Percentiles rank a stretch among this genome's conserved stretches.
Evolutionary conservation across 352 stramenopile species (phyloP).

Genomic region (Pythium plurisporium): DNA sequence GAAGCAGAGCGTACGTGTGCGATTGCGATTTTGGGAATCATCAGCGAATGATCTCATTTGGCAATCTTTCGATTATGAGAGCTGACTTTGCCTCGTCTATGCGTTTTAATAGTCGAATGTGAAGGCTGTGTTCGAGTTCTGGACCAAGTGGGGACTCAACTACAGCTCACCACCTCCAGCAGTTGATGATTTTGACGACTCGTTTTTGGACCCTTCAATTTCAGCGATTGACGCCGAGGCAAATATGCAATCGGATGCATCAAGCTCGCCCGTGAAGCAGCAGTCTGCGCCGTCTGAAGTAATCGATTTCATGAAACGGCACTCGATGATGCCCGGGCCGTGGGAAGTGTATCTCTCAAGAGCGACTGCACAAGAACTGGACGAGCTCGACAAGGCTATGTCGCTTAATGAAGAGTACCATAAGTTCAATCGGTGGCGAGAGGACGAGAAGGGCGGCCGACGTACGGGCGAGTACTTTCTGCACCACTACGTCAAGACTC

Average conservation of each 20-base stretch:
- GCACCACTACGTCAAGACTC: constrained; percentile 77
- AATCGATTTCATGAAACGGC: constrained; percentile 74
- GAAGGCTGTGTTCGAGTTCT: constrained; percentile 74
- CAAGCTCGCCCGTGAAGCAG: constrained; percentile 69
- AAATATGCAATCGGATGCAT: constrained; percentile 49
- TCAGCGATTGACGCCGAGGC: constrained; percentile 63
- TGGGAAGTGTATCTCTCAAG: constrained; percentile 80
- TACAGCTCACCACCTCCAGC: constrained; percentile 41
- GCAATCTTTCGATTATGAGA: neutral
- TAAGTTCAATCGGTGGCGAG: constrained; percentile 71
- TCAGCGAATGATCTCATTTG: neutral
- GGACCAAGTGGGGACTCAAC: constrained; percentile 78
- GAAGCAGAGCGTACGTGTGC: constrained; percentile 56
- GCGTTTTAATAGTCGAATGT: constrained; percentile 52
- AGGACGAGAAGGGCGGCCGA: constrained; percentile 62
- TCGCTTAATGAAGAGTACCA: constrained; percentile 75
- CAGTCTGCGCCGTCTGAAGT: constrained; percentile 55
- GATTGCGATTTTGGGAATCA: neutral
- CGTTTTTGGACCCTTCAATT: constrained; percentile 39
- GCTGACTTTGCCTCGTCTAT: constrained; percentile 1
- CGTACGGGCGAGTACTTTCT: constrained; percentile 75
- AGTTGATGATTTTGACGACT: constrained; percentile 22
- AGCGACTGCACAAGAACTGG: constrained; percentile 57
- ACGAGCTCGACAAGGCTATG: constrained; percentile 62
- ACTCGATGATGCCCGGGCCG: constrained; percentile 63